phyloP scores from a whole-genome alignment of 164 flowering plant species.

The Cinnamomum chago region DNA sequence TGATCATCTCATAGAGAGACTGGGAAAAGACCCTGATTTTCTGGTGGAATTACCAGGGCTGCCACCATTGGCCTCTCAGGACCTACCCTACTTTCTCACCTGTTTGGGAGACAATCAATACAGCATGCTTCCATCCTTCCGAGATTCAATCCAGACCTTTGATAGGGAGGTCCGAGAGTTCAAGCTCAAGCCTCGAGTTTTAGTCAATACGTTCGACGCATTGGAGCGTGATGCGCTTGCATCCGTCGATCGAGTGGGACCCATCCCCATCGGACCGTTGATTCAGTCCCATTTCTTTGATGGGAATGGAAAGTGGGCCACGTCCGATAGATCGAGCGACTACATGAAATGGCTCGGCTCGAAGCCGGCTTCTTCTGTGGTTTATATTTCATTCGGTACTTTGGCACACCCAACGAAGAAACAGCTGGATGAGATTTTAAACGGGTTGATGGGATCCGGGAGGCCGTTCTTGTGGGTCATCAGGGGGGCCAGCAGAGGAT shows the following conservation, averaged over 20 bases:
- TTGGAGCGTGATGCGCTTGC: slow-evolving; percentile 42
- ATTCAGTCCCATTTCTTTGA: slow-evolving; percentile 43
- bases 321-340: slow-evolving; percentile 4
- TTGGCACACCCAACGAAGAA: slow-evolving; percentile 4
- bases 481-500: not conserved
- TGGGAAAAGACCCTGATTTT: slow-evolving; percentile 4
- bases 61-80: slow-evolving; percentile 23
- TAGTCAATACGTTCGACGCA: slow-evolving; percentile 51
- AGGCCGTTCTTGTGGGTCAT: slow-evolving; percentile 42
- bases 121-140: not conserved
- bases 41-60: slow-evolving; percentile 26
- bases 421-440: slow-evolving; percentile 27
- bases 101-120: not conserved
- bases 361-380: slow-evolving; percentile 28
- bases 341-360: slow-evolving; percentile 30
- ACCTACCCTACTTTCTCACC: slow-evolving; percentile 34
- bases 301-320: slow-evolving; percentile 20
- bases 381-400: slow-evolving; percentile 44
- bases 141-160: slow-evolving; percentile 28
- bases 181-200: slow-evolving; percentile 10
- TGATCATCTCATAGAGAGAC: slow-evolving; percentile 5
- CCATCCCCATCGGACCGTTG: slow-evolving; percentile 52
- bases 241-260: slow-evolving; percentile 14
- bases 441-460: slow-evolving; percentile 15
- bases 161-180: slow-evolving; percentile 19